Conservation (phyloP, 352 stramenopile species). For the Phytophthora foliorum region DNA sequence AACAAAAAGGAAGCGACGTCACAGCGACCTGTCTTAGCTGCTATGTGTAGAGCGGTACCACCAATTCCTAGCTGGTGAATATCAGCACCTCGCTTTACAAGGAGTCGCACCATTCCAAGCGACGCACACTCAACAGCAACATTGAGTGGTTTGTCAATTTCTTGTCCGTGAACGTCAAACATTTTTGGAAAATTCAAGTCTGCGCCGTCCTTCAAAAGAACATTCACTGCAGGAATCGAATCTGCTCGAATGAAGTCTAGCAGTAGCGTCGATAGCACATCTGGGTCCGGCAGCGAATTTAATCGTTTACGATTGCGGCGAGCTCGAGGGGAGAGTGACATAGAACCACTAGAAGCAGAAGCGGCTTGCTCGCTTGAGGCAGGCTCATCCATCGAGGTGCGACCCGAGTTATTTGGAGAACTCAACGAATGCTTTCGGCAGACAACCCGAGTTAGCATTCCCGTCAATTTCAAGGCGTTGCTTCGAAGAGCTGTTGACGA, state of each 20-base stretch:
- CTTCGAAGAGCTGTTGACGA: slow-evolving; percentile 49
- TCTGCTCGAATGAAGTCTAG: slow-evolving; percentile 81
- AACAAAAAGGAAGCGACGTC: slow-evolving; percentile 81
- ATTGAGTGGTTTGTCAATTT: slow-evolving; percentile 77
- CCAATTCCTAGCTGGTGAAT: slow-evolving; percentile 61
- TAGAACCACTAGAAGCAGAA: slow-evolving; percentile 7
- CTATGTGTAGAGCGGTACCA: slow-evolving; percentile 77
- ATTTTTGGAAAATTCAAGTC: slow-evolving; percentile 71
- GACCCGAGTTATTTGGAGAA: slow-evolving; percentile 10
- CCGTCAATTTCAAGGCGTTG: slow-evolving; percentile 63
- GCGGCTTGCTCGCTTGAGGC: background rate
- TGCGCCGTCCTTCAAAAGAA: slow-evolving; percentile 79
- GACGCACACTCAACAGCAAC: slow-evolving; percentile 69
- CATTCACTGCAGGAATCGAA: slow-evolving; percentile 76
- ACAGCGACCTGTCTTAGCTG: slow-evolving; percentile 67
- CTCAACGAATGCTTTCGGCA: slow-evolving; percentile 50
- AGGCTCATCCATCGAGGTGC: slow-evolving; percentile 15
- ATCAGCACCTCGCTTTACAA: slow-evolving; percentile 82
- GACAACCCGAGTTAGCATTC: slow-evolving; percentile 63
- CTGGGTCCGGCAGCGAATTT: slow-evolving; percentile 66
- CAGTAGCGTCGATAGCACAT: slow-evolving; percentile 69
- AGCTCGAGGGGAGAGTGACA: slow-evolving; percentile 13
- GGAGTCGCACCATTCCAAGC: slow-evolving; percentile 77
- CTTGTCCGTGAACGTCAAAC: slow-evolving; percentile 53
- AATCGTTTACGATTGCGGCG: slow-evolving; percentile 44